Evolutionary conservation across 805 yeast genomes (phyloP).

Genomic region (Candida anglica): DNA sequence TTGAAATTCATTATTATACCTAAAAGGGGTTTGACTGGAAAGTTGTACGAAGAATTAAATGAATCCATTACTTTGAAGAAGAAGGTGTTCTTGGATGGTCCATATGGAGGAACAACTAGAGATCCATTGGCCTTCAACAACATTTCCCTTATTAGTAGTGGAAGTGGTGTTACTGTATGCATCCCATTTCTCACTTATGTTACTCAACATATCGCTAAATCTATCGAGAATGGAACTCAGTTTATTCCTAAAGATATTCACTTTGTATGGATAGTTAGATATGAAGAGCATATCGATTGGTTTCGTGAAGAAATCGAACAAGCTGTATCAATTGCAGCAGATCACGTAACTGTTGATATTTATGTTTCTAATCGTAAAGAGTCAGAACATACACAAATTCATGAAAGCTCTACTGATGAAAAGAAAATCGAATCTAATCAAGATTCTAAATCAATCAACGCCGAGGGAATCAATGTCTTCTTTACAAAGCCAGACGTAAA

Average conservation of each 20-base stretch:
- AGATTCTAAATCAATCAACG: neutral
- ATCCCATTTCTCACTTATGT: slow-evolving; percentile 38
- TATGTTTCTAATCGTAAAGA: slow-evolving; percentile 13
- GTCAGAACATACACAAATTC: no score
- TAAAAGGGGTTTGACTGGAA: slow-evolving; percentile 43
- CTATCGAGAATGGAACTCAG: slow-evolving; percentile 7
- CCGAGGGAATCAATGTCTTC: slow-evolving; percentile 10
- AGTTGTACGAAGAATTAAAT: slow-evolving; percentile 26
- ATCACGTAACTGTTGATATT: slow-evolving; percentile 20
- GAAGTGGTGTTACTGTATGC: slow-evolving; percentile 51
- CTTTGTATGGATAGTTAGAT: slow-evolving; percentile 44
- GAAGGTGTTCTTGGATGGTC: slow-evolving; percentile 48
- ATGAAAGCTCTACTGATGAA: slow-evolving; percentile 5
- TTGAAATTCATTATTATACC: slow-evolving; percentile 45
- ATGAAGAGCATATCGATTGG: slow-evolving; percentile 35
- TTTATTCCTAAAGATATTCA: slow-evolving; percentile 22
- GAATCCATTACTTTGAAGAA: slow-evolving; percentile 19
- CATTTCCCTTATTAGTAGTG: slow-evolving; percentile 40
- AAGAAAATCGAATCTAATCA: neutral
- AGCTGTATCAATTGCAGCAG: slow-evolving; percentile 23
- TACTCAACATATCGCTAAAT: slow-evolving; percentile 11
- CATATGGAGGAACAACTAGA: slow-evolving; percentile 54
- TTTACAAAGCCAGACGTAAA: slow-evolving; percentile 17
- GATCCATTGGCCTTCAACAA: slow-evolving; percentile 43
- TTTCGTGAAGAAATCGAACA: slow-evolving; percentile 29